These are phyloP conservation scores for Penicillium sp. DNA, from an alignment of 2,329 filamentous ascomycete genomes.

Conservation along the genomic window DNA sequence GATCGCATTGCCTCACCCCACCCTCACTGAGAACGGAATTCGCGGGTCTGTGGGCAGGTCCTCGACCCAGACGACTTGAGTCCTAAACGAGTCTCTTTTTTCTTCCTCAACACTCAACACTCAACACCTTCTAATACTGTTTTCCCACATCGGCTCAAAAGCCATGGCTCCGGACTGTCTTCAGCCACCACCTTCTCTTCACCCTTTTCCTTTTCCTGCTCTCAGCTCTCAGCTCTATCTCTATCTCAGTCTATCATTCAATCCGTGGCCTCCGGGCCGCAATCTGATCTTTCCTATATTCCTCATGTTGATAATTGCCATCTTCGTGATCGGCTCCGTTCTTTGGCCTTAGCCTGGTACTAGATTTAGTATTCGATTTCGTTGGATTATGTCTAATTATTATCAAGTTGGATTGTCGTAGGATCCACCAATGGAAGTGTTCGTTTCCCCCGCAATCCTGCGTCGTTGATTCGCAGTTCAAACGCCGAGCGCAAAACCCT, in stretches of 20 bases:
- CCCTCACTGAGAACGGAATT: constrained; percentile 19
- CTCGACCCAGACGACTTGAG: constrained; percentile 25
- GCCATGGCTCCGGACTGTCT: neutral
- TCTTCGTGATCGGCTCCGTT: constrained; percentile 13
- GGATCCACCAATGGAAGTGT: neutral
- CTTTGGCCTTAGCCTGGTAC: constrained; percentile 14
- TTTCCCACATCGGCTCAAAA: neutral
- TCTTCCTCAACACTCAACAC: constrained; percentile 7
- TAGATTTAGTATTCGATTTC: constrained; percentile 14
- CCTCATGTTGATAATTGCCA: constrained; percentile 22
- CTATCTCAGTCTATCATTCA: constrained; percentile 9
- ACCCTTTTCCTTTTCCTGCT: neutral
- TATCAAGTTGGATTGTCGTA: neutral
- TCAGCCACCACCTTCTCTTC: neutral
- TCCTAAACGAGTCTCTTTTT: constrained; percentile 26
- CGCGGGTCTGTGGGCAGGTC: constrained; percentile 27
- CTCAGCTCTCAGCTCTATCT: constrained; percentile 8
- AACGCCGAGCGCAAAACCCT: constrained; percentile 1
- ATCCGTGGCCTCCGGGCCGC: constrained; percentile 2
- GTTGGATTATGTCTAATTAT: neutral
- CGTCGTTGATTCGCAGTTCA: neutral
- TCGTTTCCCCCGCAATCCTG: neutral
- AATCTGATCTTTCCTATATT: constrained; percentile 11
- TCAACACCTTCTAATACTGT: constrained; percentile 9
- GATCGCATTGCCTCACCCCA: constrained; percentile 43